Base-by-base conservation (phyloP, 495 filamentous ascomycete genomes). In the Parachaetomium inaequale region DNA sequence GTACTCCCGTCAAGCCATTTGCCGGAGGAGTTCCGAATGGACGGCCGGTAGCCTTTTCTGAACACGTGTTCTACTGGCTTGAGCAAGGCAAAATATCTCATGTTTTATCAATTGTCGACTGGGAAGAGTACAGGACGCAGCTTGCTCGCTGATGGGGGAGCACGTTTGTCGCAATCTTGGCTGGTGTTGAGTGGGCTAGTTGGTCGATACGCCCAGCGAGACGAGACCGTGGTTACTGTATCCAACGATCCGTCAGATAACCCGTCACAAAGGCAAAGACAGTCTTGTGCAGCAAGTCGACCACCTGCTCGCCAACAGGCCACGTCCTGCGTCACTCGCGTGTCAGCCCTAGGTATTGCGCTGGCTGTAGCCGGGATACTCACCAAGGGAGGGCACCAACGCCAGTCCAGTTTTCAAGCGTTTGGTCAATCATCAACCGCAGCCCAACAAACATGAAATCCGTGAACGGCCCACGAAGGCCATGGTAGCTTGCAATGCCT, bases 21-120 rank as follows among this genome's bases (percentile, higher is more conserved):
- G 55, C 59, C 12, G 63, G 63, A 7, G 70, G 58, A 2, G 46
- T 61, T 7, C 68, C 70, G 0, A 71, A 55, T 5, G 70, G 70
- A 0, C 49, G 56, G 12, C 53, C 29, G 31, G 73, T 76, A 14
- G 53, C 55, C n/a, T 71, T 72, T 52, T 45, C 66, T 40, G 72
- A 76, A 43, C 67, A 71, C 47, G 74, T 63, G 34, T 73, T 73
- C 28, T 77, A 75, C 57, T 67, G 58, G 58, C 70, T 77, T 58
- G 64, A 67, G 15, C 62, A 68, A 1, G 72, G 73, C 29, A 74
- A 66, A 67, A 75, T 77, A 6, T 68, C 66, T 4, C 61, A 68
- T 40, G 67, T 75, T 21, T 67, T 72, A 65, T 69, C 70, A 19
- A 68, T 75, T 31, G 66, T 75, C 11, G 72, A 74, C 58, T 72